These are phyloP conservation scores for Botryosphaeria dothidea DNA, from an alignment of 2,329 filamentous ascomycete species.

Conservation along the genomic window DNA sequence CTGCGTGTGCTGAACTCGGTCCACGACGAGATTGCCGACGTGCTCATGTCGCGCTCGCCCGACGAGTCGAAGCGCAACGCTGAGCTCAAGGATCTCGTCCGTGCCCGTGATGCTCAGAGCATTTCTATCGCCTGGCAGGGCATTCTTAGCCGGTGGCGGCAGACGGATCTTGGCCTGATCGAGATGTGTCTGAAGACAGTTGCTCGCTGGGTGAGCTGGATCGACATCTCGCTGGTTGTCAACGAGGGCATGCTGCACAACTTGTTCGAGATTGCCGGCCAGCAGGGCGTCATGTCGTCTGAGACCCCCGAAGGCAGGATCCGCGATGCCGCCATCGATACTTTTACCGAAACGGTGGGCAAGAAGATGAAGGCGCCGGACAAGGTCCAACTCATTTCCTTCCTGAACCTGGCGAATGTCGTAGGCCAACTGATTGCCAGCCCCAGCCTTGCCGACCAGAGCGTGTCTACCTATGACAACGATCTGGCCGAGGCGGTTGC, in stretches of 20 bases:
- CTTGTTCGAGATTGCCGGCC: constrained; percentile 84
- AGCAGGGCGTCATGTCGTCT: constrained; percentile 58
- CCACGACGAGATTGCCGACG: constrained; percentile 96
- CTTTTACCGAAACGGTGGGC: constrained; percentile 90
- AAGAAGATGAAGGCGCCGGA: constrained; percentile 97
- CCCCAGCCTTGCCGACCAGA: constrained; percentile 74
- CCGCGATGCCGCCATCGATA: constrained; percentile 87
- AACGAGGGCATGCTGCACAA: constrained; percentile 77
- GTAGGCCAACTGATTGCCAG: constrained; percentile 83
- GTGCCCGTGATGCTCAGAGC: constrained; percentile 83
- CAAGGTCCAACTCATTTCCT: constrained; percentile 91
- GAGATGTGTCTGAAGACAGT: constrained; percentile 91
- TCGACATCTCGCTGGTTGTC: constrained; percentile 91
- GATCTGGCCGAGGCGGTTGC: constrained; percentile 94
- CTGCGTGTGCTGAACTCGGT: constrained; percentile 85
- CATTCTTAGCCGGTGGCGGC: constrained; percentile 75
- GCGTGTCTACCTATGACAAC: constrained; percentile 86
- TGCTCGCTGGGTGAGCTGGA: constrained; percentile 98
- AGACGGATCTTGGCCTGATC: constrained; percentile 67
- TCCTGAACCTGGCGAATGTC: constrained; percentile 83
- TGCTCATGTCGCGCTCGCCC: constrained; percentile 75
- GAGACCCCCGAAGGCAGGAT: constrained; percentile 69
- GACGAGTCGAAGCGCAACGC: constrained; percentile 83
- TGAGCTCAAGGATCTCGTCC: constrained; percentile 86
- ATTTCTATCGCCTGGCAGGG: constrained; percentile 91